A percentile compares a stretch with the other conserved stretches of the same genome.
Evolutionary conservation across 306 rosid genomes (phyloP).

Genomic region (Mucuna pruriens): DNA sequence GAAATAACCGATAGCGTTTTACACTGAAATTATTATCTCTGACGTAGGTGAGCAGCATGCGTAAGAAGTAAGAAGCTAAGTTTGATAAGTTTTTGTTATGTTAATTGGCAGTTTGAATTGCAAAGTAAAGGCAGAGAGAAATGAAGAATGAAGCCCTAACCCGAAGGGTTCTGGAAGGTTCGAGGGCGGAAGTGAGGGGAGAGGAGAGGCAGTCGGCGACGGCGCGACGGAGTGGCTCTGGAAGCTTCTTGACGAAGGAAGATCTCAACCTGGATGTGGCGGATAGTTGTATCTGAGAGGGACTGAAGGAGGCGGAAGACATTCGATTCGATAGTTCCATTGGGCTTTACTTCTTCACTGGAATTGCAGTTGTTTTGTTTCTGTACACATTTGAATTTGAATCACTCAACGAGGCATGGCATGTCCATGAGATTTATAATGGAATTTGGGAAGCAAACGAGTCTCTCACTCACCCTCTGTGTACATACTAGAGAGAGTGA

Average conservation of each 20-base stretch:
- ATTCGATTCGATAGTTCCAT: slow-evolving; percentile 11
- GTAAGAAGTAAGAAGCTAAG: too few species aligned
- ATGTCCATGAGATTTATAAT: background rate
- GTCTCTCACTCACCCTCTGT: background rate
- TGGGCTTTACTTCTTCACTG: background rate
- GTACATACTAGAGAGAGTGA: background rate
- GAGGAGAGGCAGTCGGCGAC: slow-evolving; percentile 85
- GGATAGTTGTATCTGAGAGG: slow-evolving; percentile 61
- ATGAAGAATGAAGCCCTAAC: slow-evolving; percentile 34
- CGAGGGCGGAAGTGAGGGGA: slow-evolving; percentile 43
- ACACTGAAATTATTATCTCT: background rate
- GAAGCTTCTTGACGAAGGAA: slow-evolving; percentile 71
- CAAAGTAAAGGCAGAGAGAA: background rate
- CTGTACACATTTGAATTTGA: background rate
- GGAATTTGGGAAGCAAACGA: background rate
- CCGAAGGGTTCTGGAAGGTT: slow-evolving; percentile 83
- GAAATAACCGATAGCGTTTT: slow-evolving; percentile 10
- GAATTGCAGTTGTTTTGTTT: background rate
- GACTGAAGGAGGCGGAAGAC: slow-evolving; percentile 68
- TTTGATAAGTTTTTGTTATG: too few species aligned
- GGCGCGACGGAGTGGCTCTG: slow-evolving; percentile 82
- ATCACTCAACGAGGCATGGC: background rate
- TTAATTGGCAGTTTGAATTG: background rate
- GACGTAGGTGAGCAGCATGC: too few species aligned
- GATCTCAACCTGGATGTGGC: slow-evolving; percentile 87